A percentile compares a stretch with the other conserved stretches of the same genome.
These are phyloP conservation scores for Colletotrichum sp. DNA, from an alignment of 2,329 filamentous ascomycete genomes.

Conservation along the genomic window DNA sequence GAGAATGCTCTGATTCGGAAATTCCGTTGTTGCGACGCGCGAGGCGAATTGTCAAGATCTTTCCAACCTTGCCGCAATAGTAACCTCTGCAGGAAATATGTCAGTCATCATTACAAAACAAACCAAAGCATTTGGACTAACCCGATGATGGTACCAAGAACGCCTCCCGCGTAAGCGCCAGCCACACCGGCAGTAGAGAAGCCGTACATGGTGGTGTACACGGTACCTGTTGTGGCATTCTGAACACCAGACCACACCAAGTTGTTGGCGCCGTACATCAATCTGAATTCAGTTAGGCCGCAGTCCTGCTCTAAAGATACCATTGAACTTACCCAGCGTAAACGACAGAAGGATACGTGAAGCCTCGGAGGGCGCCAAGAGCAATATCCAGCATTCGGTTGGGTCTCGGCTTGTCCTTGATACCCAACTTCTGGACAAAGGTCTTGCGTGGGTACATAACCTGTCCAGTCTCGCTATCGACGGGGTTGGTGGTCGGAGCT, in stretches of 20 bases:
- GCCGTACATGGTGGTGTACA: constrained; percentile 34
- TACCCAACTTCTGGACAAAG: constrained; percentile 35
- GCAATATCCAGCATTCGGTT: constrained; percentile 42
- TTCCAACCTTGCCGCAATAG: constrained; percentile 39
- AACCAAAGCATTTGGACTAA: neutral
- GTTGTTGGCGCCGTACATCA: constrained; percentile 37
- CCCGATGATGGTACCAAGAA: constrained; percentile 47
- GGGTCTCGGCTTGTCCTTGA: constrained; percentile 38
- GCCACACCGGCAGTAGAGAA: constrained; percentile 25
- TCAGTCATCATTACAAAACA: neutral
- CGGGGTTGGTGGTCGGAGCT: neutral
- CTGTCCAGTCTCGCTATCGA: constrained; percentile 31
- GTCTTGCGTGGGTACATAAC: constrained; percentile 38
- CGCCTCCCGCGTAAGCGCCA: constrained; percentile 30
- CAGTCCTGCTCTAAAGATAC: neutral
- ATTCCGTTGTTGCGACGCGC: constrained; percentile 45
- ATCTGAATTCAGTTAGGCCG: neutral
- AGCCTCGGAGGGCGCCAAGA: constrained; percentile 33
- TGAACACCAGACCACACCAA: constrained; percentile 34
- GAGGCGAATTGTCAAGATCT: constrained; percentile 40
- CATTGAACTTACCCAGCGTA: constrained; percentile 36
- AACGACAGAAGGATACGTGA: constrained; percentile 34
- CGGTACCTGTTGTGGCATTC: constrained; percentile 34
- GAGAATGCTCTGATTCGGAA: constrained; percentile 44
- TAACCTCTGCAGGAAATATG: constrained; percentile 11